A percentile compares a stretch with the other conserved stretches of the same genome.
phyloP scores from a whole-genome alignment of 2,329 filamentous ascomycete genomes.

The Colletotrichum graminicola region DNA sequence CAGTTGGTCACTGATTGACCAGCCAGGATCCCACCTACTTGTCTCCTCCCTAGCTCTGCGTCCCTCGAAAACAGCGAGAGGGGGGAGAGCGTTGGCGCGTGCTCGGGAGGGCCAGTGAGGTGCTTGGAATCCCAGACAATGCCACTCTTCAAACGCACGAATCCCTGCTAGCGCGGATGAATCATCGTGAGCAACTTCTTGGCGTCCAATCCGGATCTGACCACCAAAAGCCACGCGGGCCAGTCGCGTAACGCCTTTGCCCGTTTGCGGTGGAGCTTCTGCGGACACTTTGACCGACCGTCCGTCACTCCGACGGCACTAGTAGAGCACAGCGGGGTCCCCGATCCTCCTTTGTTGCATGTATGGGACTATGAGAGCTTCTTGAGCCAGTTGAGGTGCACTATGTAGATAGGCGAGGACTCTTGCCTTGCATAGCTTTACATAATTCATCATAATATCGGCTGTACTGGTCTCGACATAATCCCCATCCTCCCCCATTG shows the following conservation, averaged over 20 bases:
- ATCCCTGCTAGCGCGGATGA: slow-evolving; percentile 39
- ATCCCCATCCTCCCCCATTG: neutral
- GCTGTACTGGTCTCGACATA: neutral
- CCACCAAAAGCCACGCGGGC: slow-evolving; percentile 3
- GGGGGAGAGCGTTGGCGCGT: neutral
- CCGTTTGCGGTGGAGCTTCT: neutral
- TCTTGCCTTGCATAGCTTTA: neutral
- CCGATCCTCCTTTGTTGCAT: slow-evolving; percentile 2
- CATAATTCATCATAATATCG: neutral
- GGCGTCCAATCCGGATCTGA: slow-evolving; percentile 7
- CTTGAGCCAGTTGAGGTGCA: neutral
- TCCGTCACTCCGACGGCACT: neutral
- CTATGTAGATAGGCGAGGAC: neutral
- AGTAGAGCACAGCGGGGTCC: neutral
- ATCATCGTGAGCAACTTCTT: slow-evolving; percentile 40
- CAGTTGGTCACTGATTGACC: neutral
- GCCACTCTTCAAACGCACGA: neutral
- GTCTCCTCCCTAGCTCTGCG: neutral
- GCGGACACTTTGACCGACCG: neutral
- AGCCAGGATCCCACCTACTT: neutral
- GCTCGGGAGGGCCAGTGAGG: neutral
- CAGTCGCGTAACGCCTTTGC: neutral
- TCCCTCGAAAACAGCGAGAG: neutral
- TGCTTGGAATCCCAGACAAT: neutral
- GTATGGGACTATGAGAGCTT: neutral